A percentile compares a stretch with the other conserved stretches of the same genome.
Evolutionary conservation across 257 asterid genomes (phyloP).

Genomic region (Solanum sejunctum): DNA sequence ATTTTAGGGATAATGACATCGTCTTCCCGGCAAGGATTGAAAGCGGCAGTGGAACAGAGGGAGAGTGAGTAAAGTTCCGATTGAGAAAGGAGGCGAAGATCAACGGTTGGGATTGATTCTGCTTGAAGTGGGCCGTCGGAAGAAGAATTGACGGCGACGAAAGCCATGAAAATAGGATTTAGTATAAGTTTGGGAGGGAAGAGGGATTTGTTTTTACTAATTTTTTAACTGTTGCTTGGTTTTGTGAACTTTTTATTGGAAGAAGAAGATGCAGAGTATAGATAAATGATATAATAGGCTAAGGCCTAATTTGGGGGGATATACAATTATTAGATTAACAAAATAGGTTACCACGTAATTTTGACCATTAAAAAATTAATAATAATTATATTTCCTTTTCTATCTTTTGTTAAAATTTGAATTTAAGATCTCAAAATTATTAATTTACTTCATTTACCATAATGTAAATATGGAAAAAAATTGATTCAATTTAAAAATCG

Average conservation of each 20-base stretch:
- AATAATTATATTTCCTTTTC: no score
- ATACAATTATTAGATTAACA: no score
- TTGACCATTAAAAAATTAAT: neutral
- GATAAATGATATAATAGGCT: no score
- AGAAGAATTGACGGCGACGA: slow-evolving; percentile 17
- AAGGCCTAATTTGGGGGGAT: no score
- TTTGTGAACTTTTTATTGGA: neutral
- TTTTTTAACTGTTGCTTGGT: neutral
- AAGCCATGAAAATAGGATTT: slow-evolving; percentile 9
- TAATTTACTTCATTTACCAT: no score
- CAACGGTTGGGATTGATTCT: slow-evolving; percentile 44
- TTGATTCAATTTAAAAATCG: no score
- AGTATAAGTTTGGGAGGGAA: neutral
- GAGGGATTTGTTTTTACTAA: neutral
- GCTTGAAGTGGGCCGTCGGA: slow-evolving; percentile 25
- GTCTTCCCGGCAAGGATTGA: slow-evolving; percentile 40
- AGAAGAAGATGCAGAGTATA: neutral
- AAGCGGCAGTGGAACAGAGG: slow-evolving; percentile 40
- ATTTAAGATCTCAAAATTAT: no score
- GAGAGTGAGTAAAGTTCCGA: slow-evolving; percentile 67
- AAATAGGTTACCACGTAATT: no score
- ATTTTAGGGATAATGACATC: slow-evolving; percentile 65
- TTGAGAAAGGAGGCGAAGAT: slow-evolving; percentile 63
- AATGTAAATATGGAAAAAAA: neutral
- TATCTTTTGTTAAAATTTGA: no score